Percentiles rank a stretch among this genome's conserved stretches.
These are phyloP conservation scores for Alternaria ventricosa DNA, from an alignment of 2,329 filamentous ascomycete species.

Conservation along the genomic window DNA sequence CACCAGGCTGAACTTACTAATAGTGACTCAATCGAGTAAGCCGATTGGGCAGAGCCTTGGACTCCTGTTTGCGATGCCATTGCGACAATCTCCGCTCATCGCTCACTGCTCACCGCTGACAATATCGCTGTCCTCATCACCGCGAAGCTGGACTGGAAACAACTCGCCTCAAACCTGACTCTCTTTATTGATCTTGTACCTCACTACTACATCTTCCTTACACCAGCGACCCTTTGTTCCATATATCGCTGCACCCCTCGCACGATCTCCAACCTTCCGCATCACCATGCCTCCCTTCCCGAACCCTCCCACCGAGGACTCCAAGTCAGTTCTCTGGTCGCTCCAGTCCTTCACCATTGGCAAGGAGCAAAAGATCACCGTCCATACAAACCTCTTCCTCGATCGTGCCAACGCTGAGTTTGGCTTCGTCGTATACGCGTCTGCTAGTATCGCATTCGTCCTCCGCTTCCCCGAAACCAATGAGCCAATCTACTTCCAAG, in stretches of 20 bases:
- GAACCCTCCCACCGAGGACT: fast-evolving
- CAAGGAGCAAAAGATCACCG: conserved; percentile 11
- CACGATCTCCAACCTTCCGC: fast-evolving
- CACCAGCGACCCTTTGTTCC: not conserved
- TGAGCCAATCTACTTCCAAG: conserved; percentile 24
- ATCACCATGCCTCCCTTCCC: not conserved
- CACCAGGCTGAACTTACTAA: not conserved
- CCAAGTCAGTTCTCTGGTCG: conserved; percentile 4
- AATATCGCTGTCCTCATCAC: not conserved
- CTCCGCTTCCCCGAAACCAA: conserved; percentile 15
- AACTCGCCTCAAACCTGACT: not conserved
- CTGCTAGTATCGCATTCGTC: not conserved
- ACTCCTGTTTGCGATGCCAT: not conserved
- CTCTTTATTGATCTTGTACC: not conserved
- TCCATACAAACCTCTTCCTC: conserved; percentile 2
- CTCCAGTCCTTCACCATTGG: conserved; percentile 14
- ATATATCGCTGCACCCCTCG: not conserved
- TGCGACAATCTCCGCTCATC: not conserved
- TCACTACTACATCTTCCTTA: not conserved
- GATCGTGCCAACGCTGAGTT: conserved; percentile 26
- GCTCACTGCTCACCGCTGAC: not conserved
- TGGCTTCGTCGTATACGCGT: conserved; percentile 14
- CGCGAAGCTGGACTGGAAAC: too few relatives aligned
- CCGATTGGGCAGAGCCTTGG: not conserved
- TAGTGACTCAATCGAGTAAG: not conserved